phyloP scores from a whole-genome alignment of 345 rosid species.

The Gossypium herbaceum region DNA sequence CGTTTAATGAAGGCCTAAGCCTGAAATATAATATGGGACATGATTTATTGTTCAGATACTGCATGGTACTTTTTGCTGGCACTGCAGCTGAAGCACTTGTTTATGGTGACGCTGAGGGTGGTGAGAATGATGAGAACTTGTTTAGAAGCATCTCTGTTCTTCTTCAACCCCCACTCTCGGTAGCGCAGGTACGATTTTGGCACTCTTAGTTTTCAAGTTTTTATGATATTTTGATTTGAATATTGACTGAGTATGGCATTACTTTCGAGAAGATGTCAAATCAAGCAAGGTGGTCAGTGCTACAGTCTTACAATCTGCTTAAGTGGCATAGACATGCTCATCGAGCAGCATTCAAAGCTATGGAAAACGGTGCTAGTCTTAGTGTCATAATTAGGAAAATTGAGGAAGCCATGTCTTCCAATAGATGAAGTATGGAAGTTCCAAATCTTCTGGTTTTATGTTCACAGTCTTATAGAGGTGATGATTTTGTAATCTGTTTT shows the following conservation, averaged over 20 bases:
- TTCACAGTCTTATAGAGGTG: conserved; percentile 1
- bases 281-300: conserved; percentile 90
- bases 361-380: conserved; percentile 73
- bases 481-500: not conserved
- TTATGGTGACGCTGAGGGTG: conserved; percentile 93
- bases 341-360: conserved; percentile 70
- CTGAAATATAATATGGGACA: not conserved
- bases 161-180: conserved; percentile 73
- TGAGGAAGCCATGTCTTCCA: conserved; percentile 68
- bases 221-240: not conserved
- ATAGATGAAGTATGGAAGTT: conserved; percentile 21
- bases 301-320: conserved; percentile 85
- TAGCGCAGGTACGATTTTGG: conserved; percentile 52
- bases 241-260: not conserved
- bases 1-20: not conserved
- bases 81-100: conserved; percentile 95
- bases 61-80: conserved; percentile 95
- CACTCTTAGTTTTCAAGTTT: not conserved
- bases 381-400: conserved; percentile 69
- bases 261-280: conserved; percentile 73
- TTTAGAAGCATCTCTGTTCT: conserved; percentile 84
- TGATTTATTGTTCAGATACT: conserved; percentile 50
- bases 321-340: conserved; percentile 85
- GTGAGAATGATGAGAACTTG: conserved; percentile 93
- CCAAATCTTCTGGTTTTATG: not conserved